Evolutionary conservation across 2,329 filamentous ascomycete species (phyloP).

Genomic region (Scedosporium minutisporum): DNA sequence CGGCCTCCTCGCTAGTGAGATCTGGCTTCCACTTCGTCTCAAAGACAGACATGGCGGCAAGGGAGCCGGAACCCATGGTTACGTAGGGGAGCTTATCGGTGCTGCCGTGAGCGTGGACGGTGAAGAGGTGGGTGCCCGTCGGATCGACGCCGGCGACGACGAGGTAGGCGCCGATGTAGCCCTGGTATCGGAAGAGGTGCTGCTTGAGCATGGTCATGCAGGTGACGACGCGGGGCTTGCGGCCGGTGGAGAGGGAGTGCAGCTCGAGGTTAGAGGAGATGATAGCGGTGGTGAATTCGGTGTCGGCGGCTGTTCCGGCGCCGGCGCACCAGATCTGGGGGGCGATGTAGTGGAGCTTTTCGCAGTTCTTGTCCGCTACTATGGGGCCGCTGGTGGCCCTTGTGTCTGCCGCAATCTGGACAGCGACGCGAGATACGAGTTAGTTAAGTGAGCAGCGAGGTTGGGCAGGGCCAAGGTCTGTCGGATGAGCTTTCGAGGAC

Average conservation of each 20-base stretch:
- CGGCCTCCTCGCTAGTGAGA: slow-evolving; percentile 68
- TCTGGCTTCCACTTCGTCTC: slow-evolving; percentile 87
- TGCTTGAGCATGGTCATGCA: slow-evolving; percentile 99
- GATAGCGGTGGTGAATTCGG: slow-evolving; percentile 96
- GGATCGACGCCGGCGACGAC: slow-evolving; percentile 96
- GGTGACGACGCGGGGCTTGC: slow-evolving; percentile 92
- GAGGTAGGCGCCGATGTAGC: slow-evolving; percentile 94
- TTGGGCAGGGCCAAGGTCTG: background rate
- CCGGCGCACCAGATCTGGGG: slow-evolving; percentile 99
- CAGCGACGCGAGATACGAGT: background rate
- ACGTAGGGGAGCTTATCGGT: slow-evolving; percentile 99
- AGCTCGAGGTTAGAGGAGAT: slow-evolving; percentile 98
- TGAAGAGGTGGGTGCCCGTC: slow-evolving; percentile 90
- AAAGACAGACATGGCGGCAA: slow-evolving; percentile 97
- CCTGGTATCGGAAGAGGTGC: slow-evolving; percentile 97
- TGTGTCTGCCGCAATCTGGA: slow-evolving; percentile 90
- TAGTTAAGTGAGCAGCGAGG: background rate
- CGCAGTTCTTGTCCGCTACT: slow-evolving; percentile 99
- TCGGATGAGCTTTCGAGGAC: slow-evolving; percentile 20
- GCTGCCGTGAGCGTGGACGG: slow-evolving; percentile 94
- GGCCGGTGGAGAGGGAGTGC: slow-evolving; percentile 90
- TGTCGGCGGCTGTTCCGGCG: slow-evolving; percentile 94
- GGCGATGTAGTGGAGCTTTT: slow-evolving; percentile 98
- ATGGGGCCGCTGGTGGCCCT: slow-evolving; percentile 95
- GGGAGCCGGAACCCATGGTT: slow-evolving; percentile 88